Evolutionary conservation across 1,284 basidiomycete species (phyloP).

Genomic region (Mycena citricolor): DNA sequence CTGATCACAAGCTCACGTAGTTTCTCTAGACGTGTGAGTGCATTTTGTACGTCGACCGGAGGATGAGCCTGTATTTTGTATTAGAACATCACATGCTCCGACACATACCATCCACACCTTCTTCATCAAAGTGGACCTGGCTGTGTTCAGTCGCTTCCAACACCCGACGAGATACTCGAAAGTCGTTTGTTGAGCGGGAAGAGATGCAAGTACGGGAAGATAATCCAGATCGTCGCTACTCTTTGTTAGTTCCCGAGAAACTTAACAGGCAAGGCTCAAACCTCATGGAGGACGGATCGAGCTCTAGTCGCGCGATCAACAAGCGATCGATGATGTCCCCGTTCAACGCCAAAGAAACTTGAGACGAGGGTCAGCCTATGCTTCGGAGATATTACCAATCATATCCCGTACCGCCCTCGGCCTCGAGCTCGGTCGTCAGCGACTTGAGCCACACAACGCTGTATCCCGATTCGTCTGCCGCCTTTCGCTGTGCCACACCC

Average conservation of each 20-base stretch:
- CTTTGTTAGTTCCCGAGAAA: conserved; percentile 12
- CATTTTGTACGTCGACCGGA: conserved; percentile 61
- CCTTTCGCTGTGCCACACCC: conserved; percentile 50
- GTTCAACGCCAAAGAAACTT: conserved; percentile 42
- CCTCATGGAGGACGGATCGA: conserved; percentile 77
- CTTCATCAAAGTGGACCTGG: conserved; percentile 56
- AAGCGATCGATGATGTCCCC: conserved; percentile 73
- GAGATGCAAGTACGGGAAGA: conserved; percentile 72
- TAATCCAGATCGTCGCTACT: conserved; percentile 80
- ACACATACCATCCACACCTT: conserved; percentile 44
- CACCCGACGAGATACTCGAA: conserved; percentile 91
- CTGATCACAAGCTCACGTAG: conserved; percentile 81
- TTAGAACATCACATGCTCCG: neutral
- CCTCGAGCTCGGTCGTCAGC: conserved; percentile 68
- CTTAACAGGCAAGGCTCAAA: conserved; percentile 38
- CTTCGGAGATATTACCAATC: conserved; percentile 16
- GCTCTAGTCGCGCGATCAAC: conserved; percentile 84
- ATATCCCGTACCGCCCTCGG: conserved; percentile 53
- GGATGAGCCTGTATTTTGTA: conserved; percentile 50
- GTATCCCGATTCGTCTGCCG: conserved; percentile 70
- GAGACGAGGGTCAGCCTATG: conserved; percentile 9
- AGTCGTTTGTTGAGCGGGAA: conserved; percentile 78
- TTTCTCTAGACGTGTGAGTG: conserved; percentile 66
- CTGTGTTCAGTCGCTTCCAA: conserved; percentile 81
- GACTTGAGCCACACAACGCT: conserved; percentile 83